These are phyloP conservation scores for Chrysoporthe austroafricana DNA, from an alignment of 2,329 filamentous ascomycete species.

Conservation along the genomic window DNA sequence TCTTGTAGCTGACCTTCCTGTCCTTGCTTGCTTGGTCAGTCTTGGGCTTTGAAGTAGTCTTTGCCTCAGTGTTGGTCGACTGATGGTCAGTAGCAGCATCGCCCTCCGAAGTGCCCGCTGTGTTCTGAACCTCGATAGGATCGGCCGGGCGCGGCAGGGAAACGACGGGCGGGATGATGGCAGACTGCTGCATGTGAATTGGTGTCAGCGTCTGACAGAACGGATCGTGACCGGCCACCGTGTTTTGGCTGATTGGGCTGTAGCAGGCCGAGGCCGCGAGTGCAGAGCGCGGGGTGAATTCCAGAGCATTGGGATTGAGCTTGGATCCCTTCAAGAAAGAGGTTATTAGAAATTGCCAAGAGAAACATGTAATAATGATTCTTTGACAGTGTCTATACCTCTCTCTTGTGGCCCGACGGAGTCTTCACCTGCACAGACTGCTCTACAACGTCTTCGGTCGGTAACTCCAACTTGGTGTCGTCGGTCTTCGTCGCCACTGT, in stretches of 20 bases:
- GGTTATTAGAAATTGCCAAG: constrained; percentile 48
- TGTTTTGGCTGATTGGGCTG: constrained; percentile 32
- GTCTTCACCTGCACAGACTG: constrained; percentile 36
- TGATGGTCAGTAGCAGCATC: constrained; percentile 3
- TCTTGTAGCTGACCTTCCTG: constrained; percentile 30
- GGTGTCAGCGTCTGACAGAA: constrained; percentile 25
- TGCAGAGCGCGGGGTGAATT: constrained; percentile 54
- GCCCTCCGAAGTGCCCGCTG: constrained; percentile 9
- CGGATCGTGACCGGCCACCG: constrained; percentile 26
- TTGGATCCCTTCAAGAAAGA: constrained; percentile 51
- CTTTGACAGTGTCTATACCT: constrained; percentile 51
- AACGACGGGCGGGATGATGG: constrained; percentile 15
- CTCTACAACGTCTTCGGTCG: constrained; percentile 34
- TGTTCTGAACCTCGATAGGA: background rate
- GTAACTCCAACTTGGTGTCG: constrained; percentile 38
- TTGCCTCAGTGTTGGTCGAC: constrained; percentile 11
- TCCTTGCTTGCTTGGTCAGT: constrained; percentile 31
- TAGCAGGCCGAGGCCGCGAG: constrained; percentile 30
- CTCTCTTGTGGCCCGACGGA: constrained; percentile 47
- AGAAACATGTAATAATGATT: constrained; percentile 42
- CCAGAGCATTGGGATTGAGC: constrained; percentile 59
- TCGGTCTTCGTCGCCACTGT: constrained; percentile 42
- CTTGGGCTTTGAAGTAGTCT: constrained; percentile 14
- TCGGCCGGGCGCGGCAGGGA: constrained; percentile 14
- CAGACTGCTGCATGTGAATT: constrained; percentile 5